These are phyloP conservation scores for Stylosanthes scabra DNA, from an alignment of 331 rosid genomes.

Conservation along the genomic window DNA sequence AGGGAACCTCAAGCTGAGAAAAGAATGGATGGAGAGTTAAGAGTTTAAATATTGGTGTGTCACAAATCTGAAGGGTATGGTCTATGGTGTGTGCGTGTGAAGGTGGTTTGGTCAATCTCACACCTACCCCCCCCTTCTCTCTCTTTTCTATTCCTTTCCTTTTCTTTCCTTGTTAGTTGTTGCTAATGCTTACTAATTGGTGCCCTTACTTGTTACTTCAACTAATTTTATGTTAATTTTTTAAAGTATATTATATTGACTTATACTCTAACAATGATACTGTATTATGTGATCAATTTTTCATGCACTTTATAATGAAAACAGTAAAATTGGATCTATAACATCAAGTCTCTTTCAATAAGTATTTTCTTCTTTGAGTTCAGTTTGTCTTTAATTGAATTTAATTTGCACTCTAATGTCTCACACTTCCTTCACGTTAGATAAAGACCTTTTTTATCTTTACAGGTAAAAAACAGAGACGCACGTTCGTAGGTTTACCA, in stretches of 20 bases:
- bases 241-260: background rate
- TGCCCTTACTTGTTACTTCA: no score
- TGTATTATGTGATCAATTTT: background rate
- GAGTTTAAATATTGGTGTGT: slow-evolving; percentile 47
- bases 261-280: background rate
- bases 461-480: background rate
- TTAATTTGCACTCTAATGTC: background rate
- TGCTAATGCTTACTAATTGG: background rate
- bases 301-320: background rate
- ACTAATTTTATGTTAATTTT: background rate
- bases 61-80: slow-evolving; percentile 29
- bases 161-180: background rate
- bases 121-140: slow-evolving; percentile 61
- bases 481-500: no score
- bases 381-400: background rate
- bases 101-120: slow-evolving; percentile 62
- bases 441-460: background rate
- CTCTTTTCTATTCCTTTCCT: background rate
- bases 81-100: slow-evolving; percentile 39
- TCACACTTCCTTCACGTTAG: background rate
- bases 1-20: slow-evolving; percentile 90
- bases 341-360: background rate
- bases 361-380: background rate
- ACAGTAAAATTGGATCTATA: background rate
- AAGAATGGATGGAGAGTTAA: background rate